Conservation (phyloP, 225 moss, liverwort and hornwort genomes). For the Polytrichum formosum region DNA sequence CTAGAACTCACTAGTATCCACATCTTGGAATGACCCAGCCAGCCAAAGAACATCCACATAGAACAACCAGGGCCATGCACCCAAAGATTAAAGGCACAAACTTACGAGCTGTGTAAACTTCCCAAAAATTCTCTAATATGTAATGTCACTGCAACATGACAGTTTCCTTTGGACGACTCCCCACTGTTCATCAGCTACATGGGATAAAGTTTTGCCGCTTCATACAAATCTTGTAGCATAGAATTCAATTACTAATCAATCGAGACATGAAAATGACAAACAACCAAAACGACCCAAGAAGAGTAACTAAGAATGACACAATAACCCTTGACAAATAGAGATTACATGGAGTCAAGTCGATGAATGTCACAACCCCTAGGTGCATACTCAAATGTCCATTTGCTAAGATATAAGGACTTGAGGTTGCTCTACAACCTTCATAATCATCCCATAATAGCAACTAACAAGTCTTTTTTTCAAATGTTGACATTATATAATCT, state of each 20-base stretch:
- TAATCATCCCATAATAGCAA: background rate
- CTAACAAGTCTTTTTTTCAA: no score
- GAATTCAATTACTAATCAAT: no score
- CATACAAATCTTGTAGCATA: constrained; percentile 62
- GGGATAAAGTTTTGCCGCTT: constrained; percentile 76
- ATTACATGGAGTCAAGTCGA: no score
- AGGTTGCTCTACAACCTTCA: no score
- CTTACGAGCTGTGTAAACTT: constrained; percentile 81
- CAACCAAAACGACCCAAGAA: background rate
- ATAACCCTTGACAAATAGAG: no score
- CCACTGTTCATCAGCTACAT: constrained; percentile 58
- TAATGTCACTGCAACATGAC: constrained; percentile 66
- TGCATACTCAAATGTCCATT: no score
- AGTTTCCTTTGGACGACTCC: constrained; percentile 57
- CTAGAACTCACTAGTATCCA: background rate
- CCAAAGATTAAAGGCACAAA: constrained; percentile 4
- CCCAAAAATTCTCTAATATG: constrained; percentile 66
- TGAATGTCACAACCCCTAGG: no score
- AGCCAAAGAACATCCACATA: background rate
- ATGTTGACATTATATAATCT: no score
- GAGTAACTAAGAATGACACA: background rate
- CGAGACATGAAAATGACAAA: no score
- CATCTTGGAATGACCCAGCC: background rate
- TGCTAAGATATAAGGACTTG: no score
- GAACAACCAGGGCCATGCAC: background rate